These are phyloP conservation scores for Cynanchum wilfordii DNA, from an alignment of 257 asterid species.

Conservation along the genomic window DNA sequence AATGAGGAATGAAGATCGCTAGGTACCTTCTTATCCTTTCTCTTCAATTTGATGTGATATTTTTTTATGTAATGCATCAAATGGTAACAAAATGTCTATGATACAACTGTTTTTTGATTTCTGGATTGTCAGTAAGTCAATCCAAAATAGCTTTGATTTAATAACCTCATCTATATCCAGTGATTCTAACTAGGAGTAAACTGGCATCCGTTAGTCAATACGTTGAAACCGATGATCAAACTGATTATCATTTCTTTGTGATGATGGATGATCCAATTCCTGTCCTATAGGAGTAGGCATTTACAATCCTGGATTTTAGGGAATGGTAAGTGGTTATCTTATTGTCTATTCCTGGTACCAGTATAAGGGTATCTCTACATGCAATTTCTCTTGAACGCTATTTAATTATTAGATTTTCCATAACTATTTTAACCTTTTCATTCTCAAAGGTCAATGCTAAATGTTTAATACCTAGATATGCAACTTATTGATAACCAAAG, in stretches of 20 bases:
- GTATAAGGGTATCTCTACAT: neutral
- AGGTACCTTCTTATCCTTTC: slow-evolving; percentile 79
- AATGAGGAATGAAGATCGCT: too few species aligned
- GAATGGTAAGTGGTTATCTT: slow-evolving; percentile 58
- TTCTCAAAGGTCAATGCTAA: too few species aligned
- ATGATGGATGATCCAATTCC: slow-evolving; percentile 37
- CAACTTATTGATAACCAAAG: too few species aligned
- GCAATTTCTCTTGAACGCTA: neutral
- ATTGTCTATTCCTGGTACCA: neutral
- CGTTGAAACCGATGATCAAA: slow-evolving; percentile 88
- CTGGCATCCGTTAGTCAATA: slow-evolving; percentile 92
- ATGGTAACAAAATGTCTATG: slow-evolving; percentile 84
- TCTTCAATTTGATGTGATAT: slow-evolving; percentile 83
- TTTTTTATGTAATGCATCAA: slow-evolving; percentile 88
- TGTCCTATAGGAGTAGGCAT: too few species aligned
- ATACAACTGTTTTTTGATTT: slow-evolving; percentile 65
- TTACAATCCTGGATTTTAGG: slow-evolving; percentile 96
- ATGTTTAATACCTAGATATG: too few species aligned
- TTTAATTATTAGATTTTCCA: neutral
- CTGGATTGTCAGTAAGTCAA: slow-evolving; percentile 75
- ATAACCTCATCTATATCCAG: slow-evolving; percentile 72
- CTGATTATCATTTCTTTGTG: slow-evolving; percentile 42
- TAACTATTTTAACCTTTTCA: neutral
- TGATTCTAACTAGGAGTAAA: slow-evolving; percentile 83
- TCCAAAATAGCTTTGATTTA: slow-evolving; percentile 71